Evolutionary conservation across 2,329 filamentous ascomycete genomes (phyloP).

Genomic region (Talaromyces verruculosus): DNA sequence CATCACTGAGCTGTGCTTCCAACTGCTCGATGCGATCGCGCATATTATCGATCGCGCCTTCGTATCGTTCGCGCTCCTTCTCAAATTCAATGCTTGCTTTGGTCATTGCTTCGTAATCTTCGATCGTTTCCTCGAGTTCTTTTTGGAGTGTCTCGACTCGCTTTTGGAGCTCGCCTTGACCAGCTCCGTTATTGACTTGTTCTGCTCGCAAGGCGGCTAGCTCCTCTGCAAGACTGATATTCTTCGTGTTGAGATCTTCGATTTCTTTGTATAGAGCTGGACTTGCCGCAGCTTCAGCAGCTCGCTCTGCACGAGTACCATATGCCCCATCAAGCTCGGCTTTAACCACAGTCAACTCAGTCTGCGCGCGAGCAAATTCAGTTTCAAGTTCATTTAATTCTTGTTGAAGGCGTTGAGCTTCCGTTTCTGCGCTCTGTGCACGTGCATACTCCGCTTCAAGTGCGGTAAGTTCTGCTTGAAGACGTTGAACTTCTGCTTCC

Average conservation of each 20-base stretch:
- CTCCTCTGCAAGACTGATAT: constrained; percentile 49
- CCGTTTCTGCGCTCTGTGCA: constrained; percentile 55
- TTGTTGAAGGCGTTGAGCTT: constrained; percentile 43
- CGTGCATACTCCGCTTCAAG: constrained; percentile 65
- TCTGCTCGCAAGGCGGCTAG: constrained; percentile 45
- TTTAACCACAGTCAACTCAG: constrained; percentile 83
- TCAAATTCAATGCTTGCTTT: constrained; percentile 69
- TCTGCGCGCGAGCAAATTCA: constrained; percentile 65
- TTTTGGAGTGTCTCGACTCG: constrained; percentile 59
- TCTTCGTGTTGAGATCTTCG: constrained; percentile 54
- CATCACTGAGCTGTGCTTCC: constrained; percentile 65
- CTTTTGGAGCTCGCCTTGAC: constrained; percentile 42
- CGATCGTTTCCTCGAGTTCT: constrained; percentile 66
- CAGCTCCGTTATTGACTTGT: constrained; percentile 31
- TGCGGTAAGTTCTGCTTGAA: constrained; percentile 52
- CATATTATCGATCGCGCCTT: constrained; percentile 62
- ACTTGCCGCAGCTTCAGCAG: constrained; percentile 63
- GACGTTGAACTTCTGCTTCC: constrained; percentile 31
- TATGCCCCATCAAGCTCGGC: constrained; percentile 95
- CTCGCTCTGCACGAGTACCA: constrained; percentile 68
- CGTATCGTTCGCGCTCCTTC: constrained; percentile 66
- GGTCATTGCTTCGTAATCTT: constrained; percentile 69
- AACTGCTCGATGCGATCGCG: constrained; percentile 63
- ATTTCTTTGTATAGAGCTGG: constrained; percentile 61
- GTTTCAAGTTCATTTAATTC: constrained; percentile 58